Base-by-base conservation (phyloP, 2,329 filamentous ascomycete genomes). In the Verticillium isaacii region DNA sequence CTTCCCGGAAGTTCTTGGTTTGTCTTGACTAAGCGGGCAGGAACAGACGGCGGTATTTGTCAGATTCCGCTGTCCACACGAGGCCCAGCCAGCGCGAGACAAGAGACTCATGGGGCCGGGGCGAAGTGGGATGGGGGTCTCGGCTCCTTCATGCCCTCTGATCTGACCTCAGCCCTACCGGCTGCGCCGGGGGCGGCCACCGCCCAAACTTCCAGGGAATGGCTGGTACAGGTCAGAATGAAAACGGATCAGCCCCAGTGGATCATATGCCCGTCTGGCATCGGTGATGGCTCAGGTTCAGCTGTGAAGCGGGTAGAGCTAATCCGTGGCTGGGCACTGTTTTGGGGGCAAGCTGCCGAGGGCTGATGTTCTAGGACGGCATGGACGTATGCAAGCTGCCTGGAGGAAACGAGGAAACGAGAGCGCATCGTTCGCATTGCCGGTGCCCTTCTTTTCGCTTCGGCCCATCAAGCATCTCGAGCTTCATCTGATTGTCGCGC, bases 401-500 rank as follows among this genome's bases (percentile, higher is more conserved):
- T 36, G 34, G 34, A 36, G 14, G 14, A 45, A 9, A 45, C 17
- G 39, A 45, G 39, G 9, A 29, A 29, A 29, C 29, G 29, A 29
- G 29, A 29, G 29, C 5, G 29, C 29, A 29, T 6, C 5, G 29
- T 29, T 29, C 6, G 29, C 29, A 29, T 29, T 29, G 5, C 54
- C 54, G 25, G n/a, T 29, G 3, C 37, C 19, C 9, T 5, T 58
- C 56, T 6, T 37, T 34, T 41, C 9, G 55, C 19, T 29, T 29
- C 34, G 9, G 34, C 14, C 34, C 15, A 50, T 50, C 45, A 50
- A 14, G 45, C 45, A 50, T 50, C 19, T 25, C 45, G 45, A 50
- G 45, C 45, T 50, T 50, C 45, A 50, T 50, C 45, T 50, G 59
- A 37, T 55, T 61, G 60, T 61, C 60, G 60, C 60, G 60, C 60